Evolutionary conservation across 2,329 filamentous ascomycete species (phyloP).

Genomic region (Botrytis byssoidea): DNA sequence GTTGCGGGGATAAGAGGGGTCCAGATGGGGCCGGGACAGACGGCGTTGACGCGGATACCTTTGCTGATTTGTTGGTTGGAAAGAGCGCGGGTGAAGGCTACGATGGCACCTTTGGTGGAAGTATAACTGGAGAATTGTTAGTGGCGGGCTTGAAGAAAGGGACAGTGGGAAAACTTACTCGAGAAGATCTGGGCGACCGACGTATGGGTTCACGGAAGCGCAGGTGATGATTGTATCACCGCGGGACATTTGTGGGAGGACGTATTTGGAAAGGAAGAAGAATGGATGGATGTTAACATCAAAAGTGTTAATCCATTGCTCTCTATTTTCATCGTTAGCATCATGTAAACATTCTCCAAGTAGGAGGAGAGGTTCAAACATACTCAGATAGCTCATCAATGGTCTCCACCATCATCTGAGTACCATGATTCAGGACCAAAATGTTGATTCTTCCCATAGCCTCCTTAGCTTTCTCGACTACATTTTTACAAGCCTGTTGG

Average conservation of each 20-base stretch:
- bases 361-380: conserved; percentile 2
- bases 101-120: conserved; percentile 73
- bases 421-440: conserved; percentile 71
- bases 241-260: conserved; percentile 69
- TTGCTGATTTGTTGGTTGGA: conserved; percentile 71
- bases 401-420: conserved; percentile 69
- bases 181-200: conserved; percentile 74
- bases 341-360: not conserved
- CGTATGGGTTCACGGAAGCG: conserved; percentile 79
- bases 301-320: conserved; percentile 79
- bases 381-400: conserved; percentile 71
- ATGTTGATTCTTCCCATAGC: conserved; percentile 71
- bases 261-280: conserved; percentile 79
- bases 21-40: conserved; percentile 79
- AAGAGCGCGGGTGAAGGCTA: conserved; percentile 75
- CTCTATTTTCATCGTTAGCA: conserved; percentile 44
- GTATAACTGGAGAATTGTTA: conserved; percentile 54
- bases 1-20: conserved; percentile 72
- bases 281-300: conserved; percentile 79
- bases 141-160: not conserved
- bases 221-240: conserved; percentile 83
- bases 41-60: conserved; percentile 73
- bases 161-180: conserved; percentile 44
- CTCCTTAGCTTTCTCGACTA: conserved; percentile 64
- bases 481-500: conserved; percentile 65